A percentile compares a stretch with the other conserved stretches of the same genome.
These are phyloP conservation scores for Brettanomyces nanus DNA, from an alignment of 805 yeast genomes.

Conservation along the genomic window DNA sequence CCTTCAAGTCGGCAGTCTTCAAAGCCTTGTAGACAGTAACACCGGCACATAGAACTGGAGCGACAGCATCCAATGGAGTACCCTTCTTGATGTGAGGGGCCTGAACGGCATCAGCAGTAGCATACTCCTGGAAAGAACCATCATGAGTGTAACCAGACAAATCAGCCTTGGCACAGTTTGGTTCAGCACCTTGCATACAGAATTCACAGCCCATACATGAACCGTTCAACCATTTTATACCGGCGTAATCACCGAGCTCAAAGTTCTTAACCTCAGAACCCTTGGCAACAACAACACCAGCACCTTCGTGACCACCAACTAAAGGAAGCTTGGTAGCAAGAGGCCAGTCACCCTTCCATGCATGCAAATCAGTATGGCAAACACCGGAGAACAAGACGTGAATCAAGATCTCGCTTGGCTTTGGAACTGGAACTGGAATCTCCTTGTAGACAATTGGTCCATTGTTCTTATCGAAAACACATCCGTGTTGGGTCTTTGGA, in stretches of 20 bases:
- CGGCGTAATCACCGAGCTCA: conserved; percentile 52
- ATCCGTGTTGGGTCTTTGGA: conserved; percentile 3
- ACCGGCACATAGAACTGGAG: conserved; percentile 32
- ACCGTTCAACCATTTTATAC: conserved; percentile 41
- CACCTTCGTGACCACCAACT: conserved; percentile 7
- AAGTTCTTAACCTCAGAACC: conserved; percentile 6
- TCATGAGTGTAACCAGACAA: conserved; percentile 6
- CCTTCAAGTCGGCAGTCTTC: conserved; percentile 4
- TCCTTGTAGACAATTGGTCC: conserved; percentile 6
- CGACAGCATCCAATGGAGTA: conserved; percentile 4
- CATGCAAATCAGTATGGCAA: conserved; percentile 6
- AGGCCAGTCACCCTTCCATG: conserved; percentile 39
- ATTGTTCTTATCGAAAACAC: conserved; percentile 4
- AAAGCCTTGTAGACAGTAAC: conserved; percentile 39
- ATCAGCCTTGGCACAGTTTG: conserved; percentile 4
- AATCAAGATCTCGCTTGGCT: conserved; percentile 5
- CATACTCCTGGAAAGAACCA: conserved; percentile 6
- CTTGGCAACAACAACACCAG: conserved; percentile 6
- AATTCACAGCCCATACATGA: conserved; percentile 6
- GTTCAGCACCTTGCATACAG: conserved; percentile 6
- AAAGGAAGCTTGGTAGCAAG: conserved; percentile 3
- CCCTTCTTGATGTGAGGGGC: conserved; percentile 4
- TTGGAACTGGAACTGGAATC: conserved; percentile 4
- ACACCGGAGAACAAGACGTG: conserved; percentile 5
- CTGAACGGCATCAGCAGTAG: conserved; percentile 6